Evolutionary conservation across 2,329 filamentous ascomycete genomes (phyloP).

Genomic region (Neospermospora avenae): DNA sequence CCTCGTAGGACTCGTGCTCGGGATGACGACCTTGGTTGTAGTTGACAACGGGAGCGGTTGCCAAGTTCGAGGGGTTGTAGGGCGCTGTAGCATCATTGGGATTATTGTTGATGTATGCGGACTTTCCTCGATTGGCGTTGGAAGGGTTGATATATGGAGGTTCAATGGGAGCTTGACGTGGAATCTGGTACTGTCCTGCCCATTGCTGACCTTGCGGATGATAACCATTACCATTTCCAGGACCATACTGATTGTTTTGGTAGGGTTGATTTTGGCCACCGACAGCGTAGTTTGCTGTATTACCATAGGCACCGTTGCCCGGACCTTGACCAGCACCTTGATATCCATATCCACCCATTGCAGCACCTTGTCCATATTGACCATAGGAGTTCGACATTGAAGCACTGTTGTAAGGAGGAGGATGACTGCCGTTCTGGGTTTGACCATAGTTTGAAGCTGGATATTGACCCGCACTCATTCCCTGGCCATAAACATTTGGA

Average conservation of each 20-base stretch:
- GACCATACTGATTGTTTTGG: not conserved
- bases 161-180: conserved; percentile 1
- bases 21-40: not conserved
- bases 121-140: conserved; percentile 16
- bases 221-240: not conserved
- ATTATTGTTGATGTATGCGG: not conserved
- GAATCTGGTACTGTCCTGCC: conserved; percentile 1
- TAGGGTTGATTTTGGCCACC: not conserved
- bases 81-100: not conserved
- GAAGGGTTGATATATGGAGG: conserved; percentile 3
- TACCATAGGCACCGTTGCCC: not conserved
- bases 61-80: conserved; percentile 6
- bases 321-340: not conserved
- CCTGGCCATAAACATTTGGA: not conserved
- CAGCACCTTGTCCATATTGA: conserved; percentile 4
- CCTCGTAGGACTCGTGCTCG: not conserved
- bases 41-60: conserved; percentile 8
- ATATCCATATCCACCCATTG: not conserved
- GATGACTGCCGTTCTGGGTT: not conserved
- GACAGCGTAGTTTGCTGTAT: not conserved
- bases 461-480: not conserved
- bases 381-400: not conserved
- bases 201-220: conserved; percentile 1
- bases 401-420: not conserved
- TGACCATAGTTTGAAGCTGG: not conserved